Percentiles rank a stretch among this genome's conserved stretches.
Evolutionary conservation across 805 yeast species (phyloP).

Genomic region (Wickerhamiella brachini): DNA sequence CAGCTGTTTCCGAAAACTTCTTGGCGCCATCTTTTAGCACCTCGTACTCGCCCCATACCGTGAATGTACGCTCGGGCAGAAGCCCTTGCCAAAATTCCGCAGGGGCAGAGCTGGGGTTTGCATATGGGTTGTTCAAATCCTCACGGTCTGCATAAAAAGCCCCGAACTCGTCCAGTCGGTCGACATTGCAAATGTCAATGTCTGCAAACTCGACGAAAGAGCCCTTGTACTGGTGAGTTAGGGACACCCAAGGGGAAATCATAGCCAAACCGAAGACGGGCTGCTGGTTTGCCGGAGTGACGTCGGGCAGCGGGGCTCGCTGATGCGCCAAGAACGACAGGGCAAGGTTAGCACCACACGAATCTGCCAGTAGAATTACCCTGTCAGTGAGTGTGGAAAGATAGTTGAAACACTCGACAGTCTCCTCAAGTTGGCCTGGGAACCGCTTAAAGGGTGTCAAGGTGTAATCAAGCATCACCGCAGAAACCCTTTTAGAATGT

Average conservation of each 20-base stretch:
- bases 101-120: conserved; percentile 1
- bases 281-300: neutral
- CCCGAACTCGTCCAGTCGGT: conserved; percentile 1
- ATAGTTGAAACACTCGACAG: conserved; percentile 12
- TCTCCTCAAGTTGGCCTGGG: conserved; percentile 23
- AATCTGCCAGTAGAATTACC: conserved; percentile 22
- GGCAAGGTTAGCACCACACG: conserved; percentile 23
- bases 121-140: neutral
- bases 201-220: neutral
- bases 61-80: conserved; percentile 9
- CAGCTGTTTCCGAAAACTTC: conserved; percentile 8
- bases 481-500: conserved; percentile 9
- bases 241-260: conserved; percentile 11
- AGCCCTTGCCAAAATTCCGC: conserved; percentile 5
- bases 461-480: conserved; percentile 22
- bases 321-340: conserved; percentile 12
- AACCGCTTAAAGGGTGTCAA: conserved; percentile 14
- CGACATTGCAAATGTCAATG: conserved; percentile 2
- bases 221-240: neutral
- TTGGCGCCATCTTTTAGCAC: conserved; percentile 7
- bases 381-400: conserved; percentile 11
- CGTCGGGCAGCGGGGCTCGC: neutral
- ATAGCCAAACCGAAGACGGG: conserved; percentile 5
- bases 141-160: neutral
- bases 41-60: conserved; percentile 17